Percentiles rank a stretch among this genome's conserved stretches.
phyloP scores from a whole-genome alignment of 1,284 basidiomycete genomes.

The Pseudozyma thailandica region DNA sequence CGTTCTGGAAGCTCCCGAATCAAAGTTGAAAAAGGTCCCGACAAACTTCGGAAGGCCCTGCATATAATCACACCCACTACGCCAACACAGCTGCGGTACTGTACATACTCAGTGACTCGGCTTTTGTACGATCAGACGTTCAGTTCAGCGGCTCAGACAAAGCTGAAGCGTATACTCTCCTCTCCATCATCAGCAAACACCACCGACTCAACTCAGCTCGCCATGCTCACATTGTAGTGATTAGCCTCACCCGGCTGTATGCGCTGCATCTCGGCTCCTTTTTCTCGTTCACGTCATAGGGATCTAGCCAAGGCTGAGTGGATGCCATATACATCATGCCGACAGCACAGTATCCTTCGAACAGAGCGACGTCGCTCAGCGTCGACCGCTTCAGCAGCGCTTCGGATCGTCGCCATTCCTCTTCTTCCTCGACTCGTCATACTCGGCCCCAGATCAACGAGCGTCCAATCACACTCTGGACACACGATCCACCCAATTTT shows the following conservation, averaged over 20 bases:
- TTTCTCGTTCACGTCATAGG: background rate
- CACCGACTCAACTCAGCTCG: background rate
- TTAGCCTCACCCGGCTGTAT: background rate
- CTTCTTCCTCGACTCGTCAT: slow-evolving; percentile 34
- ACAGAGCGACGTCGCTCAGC: slow-evolving; percentile 44
- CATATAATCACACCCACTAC: background rate
- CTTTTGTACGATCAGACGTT: background rate
- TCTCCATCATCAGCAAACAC: background rate
- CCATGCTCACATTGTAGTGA: background rate
- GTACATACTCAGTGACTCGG: background rate
- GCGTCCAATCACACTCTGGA: slow-evolving; percentile 59
- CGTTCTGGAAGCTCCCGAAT: background rate
- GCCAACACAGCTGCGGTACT: background rate
- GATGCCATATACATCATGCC: slow-evolving; percentile 3
- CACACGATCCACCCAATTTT: slow-evolving; percentile 66
- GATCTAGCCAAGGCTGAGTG: background rate
- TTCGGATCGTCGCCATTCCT: slow-evolving; percentile 42
- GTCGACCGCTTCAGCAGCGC: slow-evolving; percentile 45
- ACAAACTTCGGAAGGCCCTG: background rate
- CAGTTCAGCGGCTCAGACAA: too few relatives aligned
- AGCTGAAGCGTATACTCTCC: background rate
- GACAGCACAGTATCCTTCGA: slow-evolving; percentile 14
- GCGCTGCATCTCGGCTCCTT: background rate
- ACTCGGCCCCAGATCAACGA: slow-evolving; percentile 47
- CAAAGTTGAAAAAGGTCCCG: background rate